phyloP scores from a whole-genome alignment of 2,329 filamentous ascomycete species.

The Fusarium poae region DNA sequence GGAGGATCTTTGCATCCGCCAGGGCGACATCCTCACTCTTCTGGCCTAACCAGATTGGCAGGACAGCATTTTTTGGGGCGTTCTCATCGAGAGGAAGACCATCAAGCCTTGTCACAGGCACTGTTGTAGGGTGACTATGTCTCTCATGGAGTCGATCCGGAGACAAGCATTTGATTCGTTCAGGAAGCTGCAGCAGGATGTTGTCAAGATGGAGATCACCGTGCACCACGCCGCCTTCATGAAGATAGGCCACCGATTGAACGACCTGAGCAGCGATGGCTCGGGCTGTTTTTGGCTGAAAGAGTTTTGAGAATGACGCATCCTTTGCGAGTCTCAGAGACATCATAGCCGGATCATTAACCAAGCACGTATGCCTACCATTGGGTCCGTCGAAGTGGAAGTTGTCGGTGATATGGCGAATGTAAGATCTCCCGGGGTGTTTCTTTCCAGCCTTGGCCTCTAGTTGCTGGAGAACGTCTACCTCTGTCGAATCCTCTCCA shows the following conservation, averaged over 20 bases:
- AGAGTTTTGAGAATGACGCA: slow-evolving; percentile 34
- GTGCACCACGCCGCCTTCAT: slow-evolving; percentile 41
- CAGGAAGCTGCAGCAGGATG: slow-evolving; percentile 39
- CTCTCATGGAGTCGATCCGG: slow-evolving; percentile 39
- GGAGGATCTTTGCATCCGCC: slow-evolving; percentile 36
- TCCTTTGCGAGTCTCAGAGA: slow-evolving; percentile 41
- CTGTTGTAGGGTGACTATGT: slow-evolving; percentile 30
- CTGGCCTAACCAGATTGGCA: slow-evolving; percentile 41
- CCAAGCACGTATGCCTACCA: slow-evolving; percentile 42
- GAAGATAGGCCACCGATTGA: slow-evolving; percentile 38
- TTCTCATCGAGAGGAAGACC: slow-evolving; percentile 39
- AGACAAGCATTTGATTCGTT: slow-evolving; percentile 25
- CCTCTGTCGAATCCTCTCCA: slow-evolving; percentile 38
- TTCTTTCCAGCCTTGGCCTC: slow-evolving; percentile 26
- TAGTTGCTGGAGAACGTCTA: slow-evolving; percentile 37
- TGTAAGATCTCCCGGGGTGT: slow-evolving; percentile 35
- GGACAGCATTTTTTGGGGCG: slow-evolving; percentile 33
- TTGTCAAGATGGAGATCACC: slow-evolving; percentile 45
- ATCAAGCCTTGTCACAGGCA: slow-evolving; percentile 41
- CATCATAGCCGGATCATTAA: slow-evolving; percentile 46
- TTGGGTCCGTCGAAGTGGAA: slow-evolving; percentile 43
- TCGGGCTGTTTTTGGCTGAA: slow-evolving; percentile 39
- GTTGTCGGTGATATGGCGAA: slow-evolving; percentile 38
- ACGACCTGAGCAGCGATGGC: slow-evolving; percentile 43
- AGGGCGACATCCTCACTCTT: slow-evolving; percentile 39